phyloP scores from a whole-genome alignment of 2,329 filamentous ascomycete genomes.

The Ambrosiella beaveri region DNA sequence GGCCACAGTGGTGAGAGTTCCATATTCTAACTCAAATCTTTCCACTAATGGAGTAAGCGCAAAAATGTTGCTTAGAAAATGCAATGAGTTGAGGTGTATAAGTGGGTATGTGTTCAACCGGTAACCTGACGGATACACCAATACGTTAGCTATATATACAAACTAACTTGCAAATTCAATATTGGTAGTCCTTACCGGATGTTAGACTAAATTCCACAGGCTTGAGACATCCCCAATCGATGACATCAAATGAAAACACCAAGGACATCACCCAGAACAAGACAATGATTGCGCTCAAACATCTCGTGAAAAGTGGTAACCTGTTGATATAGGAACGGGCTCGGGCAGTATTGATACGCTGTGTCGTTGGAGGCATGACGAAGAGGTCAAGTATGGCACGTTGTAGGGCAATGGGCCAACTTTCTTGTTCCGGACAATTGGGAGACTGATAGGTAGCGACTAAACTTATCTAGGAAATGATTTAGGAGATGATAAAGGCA shows the following conservation, averaged over 20 bases:
- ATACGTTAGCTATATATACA: background rate
- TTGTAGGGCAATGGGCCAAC: too few relatives aligned
- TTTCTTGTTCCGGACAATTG: too few relatives aligned
- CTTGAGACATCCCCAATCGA: constrained; percentile 61
- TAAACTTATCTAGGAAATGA: too few relatives aligned
- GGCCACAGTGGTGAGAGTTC: constrained; percentile 71
- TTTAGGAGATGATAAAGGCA: too few relatives aligned
- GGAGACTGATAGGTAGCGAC: too few relatives aligned
- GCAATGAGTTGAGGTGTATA: constrained; percentile 66
- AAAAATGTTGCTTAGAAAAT: constrained; percentile 61
- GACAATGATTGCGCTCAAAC: constrained; percentile 33
- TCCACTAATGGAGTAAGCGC: constrained; percentile 78
- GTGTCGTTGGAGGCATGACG: constrained; percentile 7
- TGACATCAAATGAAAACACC: constrained; percentile 53
- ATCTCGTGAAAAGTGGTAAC: constrained; percentile 72
- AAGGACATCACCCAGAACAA: constrained; percentile 56
- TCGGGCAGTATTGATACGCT: constrained; percentile 38
- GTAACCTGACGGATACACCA: constrained; percentile 45
- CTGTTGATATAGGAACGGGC: constrained; percentile 68
- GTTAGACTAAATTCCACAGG: constrained; percentile 44
- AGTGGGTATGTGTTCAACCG: constrained; percentile 84
- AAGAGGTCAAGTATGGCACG: too few relatives aligned
- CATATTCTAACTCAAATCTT: constrained; percentile 82
- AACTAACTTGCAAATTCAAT: background rate
- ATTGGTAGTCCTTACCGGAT: background rate